Evolutionary conservation across 148 eudicot genomes (phyloP), one percentile per base, ranked within the genome.

Genomic region (Rhododendron griersonianum): DNA sequence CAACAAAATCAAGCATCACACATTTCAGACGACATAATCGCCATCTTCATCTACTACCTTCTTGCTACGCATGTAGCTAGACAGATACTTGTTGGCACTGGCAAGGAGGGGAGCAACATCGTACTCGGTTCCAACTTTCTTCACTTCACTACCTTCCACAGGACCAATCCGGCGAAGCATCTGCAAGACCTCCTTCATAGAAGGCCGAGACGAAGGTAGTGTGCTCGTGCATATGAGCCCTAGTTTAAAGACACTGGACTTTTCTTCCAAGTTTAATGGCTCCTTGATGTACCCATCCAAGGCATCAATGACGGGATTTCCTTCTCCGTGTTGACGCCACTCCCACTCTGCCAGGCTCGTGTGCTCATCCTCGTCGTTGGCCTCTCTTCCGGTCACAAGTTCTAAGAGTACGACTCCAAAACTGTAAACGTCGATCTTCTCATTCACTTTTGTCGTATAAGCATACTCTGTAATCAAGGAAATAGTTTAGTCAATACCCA

Each of bases 341-440:
- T 92, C 91, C 94, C 94, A 92, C 53, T 93, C 94, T 44, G 94
- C 93, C 2, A 93, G 91, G 85, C 87, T 92, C 45, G 88, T 80
- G 87, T 86, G 79, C 44, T 93, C 93, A 18, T 88, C 93, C 53
- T 90, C 93, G 0, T 77, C 88, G 13, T 87, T 89, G 21, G 95
- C 89, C 44, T 91, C 91, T 88, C 92, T 92, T 19, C 95, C 95
- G 7, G 95, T 93, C 11, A 88, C 88, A 5, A 93, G 87, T 80
- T 93, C 94, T 1, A 93, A 83, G 16, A 93, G 92, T 19, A 93
- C 95, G 7, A 93, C 95, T 10, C 93, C 95, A 18, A 93, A 93
- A 87, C 94, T 91, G 76, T 90, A 93, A 51, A 91, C 87, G n/a
- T 93, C 95, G 15, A 93, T 90, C 89, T 93, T 93, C 87, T 90